Base-by-base conservation (phyloP, 345 rosid genomes). In the Lepidium didymum region DNA sequence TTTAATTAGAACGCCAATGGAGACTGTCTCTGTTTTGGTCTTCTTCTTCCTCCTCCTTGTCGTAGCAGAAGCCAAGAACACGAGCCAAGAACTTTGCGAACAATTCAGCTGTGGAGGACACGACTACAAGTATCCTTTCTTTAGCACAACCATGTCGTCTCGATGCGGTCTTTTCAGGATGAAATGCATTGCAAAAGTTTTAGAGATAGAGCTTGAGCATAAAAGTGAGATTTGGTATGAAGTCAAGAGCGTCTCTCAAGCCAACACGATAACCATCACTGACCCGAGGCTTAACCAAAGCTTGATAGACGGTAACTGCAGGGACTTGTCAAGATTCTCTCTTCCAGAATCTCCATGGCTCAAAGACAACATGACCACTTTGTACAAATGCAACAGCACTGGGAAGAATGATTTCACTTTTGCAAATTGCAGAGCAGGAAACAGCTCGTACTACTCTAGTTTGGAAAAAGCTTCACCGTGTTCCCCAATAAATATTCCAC, bases 331-430 rank as follows among this genome's bases (percentile, higher is more conserved):
- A 15, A 53, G 35, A 53, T 54, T 77, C 11, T 72, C 79, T 53
- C 59, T 79, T 42, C 75, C 83, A 27, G 9, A 15, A 8, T 62
- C 66, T 10, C 82, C 82, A 12, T 77, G 49, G 59, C 53, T 78
- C 1, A 0, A 29, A 29, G 4, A 4, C 0, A 19, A 1, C 1
- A 27, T 70, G n/a, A 5, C 31, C 31, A 53, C 54, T 56, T 19
- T 82, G 66, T 70, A 64, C 73, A 75, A 56, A 59, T 84, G 86
- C 59, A 36, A 62, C 35, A 50, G 9, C 31, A 37, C 3, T n/a
- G 18, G 19, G 14, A 12, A 13, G 33, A 40, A 47, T 8, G 45
- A 5, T 15, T 11, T 47, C 35, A 5, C 1, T 6, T 44, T n/a
- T 36, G 21, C 3, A 2, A 15, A 10, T 18, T 80, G 83, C 73